Base-by-base conservation (phyloP, 2,329 filamentous ascomycete genomes). In the Beauveria varroae region DNA sequence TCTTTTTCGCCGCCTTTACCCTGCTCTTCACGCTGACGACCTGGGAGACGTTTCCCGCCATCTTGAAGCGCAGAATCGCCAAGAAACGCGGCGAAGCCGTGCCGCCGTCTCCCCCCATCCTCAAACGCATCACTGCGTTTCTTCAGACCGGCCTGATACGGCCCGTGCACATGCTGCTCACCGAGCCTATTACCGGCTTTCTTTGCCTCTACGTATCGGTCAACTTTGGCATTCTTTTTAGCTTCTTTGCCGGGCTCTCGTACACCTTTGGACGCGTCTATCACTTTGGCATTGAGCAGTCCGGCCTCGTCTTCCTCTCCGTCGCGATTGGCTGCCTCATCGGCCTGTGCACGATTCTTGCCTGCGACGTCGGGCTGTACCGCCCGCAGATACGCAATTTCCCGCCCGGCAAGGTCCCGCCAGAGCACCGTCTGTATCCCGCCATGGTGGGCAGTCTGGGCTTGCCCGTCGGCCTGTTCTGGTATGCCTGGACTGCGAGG, bases 131-230 rank as follows among this genome's bases (percentile, higher is more conserved):
- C 28, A 66, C 64, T 22, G 20, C 63, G 1, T 79, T 81, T 62
- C 63, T 78, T 3, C 71, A 76, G 0, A 70, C 77, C 1, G 76
- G 78, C 1, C 68, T 83, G 1, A 63, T 81, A 18, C 75, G 82
- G 12, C 84, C 84, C 0, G 20, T 86, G 0, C 76, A 79, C 50
- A 85, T 89, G 77, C 75, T 88, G 8, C 68, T 85, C 46, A 79
- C 80, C 1, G 86, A 89, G 66, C 85, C 86, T 2, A 86, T 89
- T 43, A 81, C 87, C 2, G 79, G 80, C 12, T 83, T 86, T 60
- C 70, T 78, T 43, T 78, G 76, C 47, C 66, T 84, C 0, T 84
- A 83, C 65, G 74, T 79, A 0, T 72, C 80, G 0, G 79, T 77
- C 65, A 76, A 78, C 57, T 84, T 83, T 60, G 81, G 77, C 5